Base-by-base conservation (phyloP, 2,329 filamentous ascomycete genomes). In the Metarhizium anisopliae region DNA sequence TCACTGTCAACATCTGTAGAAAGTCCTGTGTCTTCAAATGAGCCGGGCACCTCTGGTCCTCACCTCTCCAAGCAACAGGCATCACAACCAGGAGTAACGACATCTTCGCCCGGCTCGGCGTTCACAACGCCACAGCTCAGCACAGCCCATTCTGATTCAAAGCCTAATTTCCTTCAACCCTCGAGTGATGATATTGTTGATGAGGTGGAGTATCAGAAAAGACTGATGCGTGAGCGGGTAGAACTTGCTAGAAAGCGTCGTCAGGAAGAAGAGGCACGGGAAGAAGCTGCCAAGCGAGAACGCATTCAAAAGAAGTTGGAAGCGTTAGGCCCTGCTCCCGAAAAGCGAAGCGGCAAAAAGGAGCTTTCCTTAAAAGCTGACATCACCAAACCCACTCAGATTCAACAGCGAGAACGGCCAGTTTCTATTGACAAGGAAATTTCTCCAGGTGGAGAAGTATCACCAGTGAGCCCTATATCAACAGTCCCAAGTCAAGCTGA, bases 281-380 rank as follows among this genome's bases (percentile, higher is more conserved):
- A 89, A 63, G 86, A 90, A 64, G 85, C 83, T n/a, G 88, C 82
- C 18, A 81, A 78, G 57, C 80, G 82, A 62, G 86, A 89, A 65
- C 81, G 88, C 29, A 84, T 92, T 58, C 81, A 84, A 51, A 79
- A 86, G 66, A 90, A 89, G 68, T 72, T 92, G 50, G 86, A 86
- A 62, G 82, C 83, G 8, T 72, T 92, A 66, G 87, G 85, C 0
- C 83, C 85, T 16, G 75, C 80, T 2, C 82, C 83, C 3, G 83
- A 86, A 61, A 77, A 78, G 58, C 82, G 80, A 65, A 80, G 77
- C 52, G 71, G 74, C 4, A 83, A 82, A 65, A 83, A 82, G 63
- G 75, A 78, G 10, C 59, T 52, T 8, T 6, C 67, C 6, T 66
- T 74, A 25, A 68, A 73, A 13, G 68, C 76, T 35, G 79, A 82